These are phyloP conservation scores for Huntiella bhutanensis DNA, from an alignment of 2,329 filamentous ascomycete species.

Conservation along the genomic window DNA sequence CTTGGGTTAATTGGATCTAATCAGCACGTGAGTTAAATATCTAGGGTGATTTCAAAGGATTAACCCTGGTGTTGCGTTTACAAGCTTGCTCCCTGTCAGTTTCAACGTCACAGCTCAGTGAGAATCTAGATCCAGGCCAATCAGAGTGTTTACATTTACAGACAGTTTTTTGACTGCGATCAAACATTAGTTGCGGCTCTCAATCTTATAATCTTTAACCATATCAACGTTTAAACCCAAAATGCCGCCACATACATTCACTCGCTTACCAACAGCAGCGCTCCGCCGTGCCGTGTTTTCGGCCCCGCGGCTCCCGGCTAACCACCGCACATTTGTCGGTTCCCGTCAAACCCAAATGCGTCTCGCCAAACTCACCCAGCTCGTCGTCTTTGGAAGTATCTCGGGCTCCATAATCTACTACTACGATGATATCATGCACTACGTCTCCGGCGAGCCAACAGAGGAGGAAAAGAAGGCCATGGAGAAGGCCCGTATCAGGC, in stretches of 20 bases:
- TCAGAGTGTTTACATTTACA: background rate
- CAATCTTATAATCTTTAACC: background rate
- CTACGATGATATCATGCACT: slow-evolving; percentile 8
- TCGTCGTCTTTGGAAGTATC: slow-evolving; percentile 8
- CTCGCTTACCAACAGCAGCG: slow-evolving; percentile 1
- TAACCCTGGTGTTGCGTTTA: background rate
- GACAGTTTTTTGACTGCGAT: background rate
- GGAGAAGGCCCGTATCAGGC: slow-evolving; percentile 47
- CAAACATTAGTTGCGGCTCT: background rate
- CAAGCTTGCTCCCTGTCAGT: background rate
- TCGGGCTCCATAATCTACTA: slow-evolving; percentile 12
- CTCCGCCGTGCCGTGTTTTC: slow-evolving; percentile 5
- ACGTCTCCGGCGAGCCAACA: slow-evolving; percentile 5
- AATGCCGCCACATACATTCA: too few species aligned
- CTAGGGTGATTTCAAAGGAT: background rate
- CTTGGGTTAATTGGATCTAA: background rate
- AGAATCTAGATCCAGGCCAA: background rate
- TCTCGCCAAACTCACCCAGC: slow-evolving; percentile 3
- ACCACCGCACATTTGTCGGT: slow-evolving; percentile 1
- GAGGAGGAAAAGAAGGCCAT: slow-evolving; percentile 19
- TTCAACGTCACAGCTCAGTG: background rate
- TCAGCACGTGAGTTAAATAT: background rate
- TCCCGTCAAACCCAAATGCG: slow-evolving; percentile 3
- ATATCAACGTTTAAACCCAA: background rate
- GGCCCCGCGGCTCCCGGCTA: background rate